A percentile compares a stretch with the other conserved stretches of the same genome.
These are phyloP conservation scores for Golubevia sp. DNA, from an alignment of 1,284 basidiomycete species.

Conservation along the genomic window DNA sequence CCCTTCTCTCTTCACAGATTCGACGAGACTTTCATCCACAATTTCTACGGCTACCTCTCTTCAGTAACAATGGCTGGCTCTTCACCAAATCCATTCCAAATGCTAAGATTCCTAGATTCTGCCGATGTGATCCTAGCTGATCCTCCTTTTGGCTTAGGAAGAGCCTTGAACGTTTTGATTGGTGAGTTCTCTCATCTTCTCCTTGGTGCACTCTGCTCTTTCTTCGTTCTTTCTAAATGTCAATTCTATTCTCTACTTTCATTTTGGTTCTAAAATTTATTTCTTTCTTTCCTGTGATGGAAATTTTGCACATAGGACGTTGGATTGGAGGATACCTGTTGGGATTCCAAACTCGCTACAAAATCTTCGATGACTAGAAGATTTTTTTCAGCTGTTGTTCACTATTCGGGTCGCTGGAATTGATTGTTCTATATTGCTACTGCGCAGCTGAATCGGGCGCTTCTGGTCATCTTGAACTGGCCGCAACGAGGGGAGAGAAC, in stretches of 20 bases:
- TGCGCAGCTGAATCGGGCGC: too few relatives aligned
- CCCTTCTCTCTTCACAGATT: slow-evolving; percentile 13
- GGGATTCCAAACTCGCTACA: slow-evolving; percentile 27
- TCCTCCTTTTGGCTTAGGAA: slow-evolving; percentile 37
- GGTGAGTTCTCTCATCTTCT: slow-evolving; percentile 34
- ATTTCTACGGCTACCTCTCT: slow-evolving; percentile 54
- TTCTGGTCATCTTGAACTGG: too few relatives aligned
- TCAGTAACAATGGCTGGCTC: slow-evolving; percentile 34
- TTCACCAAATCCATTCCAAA: slow-evolving; percentile 49
- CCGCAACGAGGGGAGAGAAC: too few relatives aligned
- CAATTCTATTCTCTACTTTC: too few relatives aligned
- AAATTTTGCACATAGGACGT: too few relatives aligned
- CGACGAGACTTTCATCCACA: slow-evolving; percentile 56
- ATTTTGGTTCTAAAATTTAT: background rate
- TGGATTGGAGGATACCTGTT: slow-evolving; percentile 28
- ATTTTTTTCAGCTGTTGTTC: too few relatives aligned
- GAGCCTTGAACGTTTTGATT: slow-evolving; percentile 23
- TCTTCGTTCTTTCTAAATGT: too few relatives aligned
- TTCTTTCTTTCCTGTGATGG: too few relatives aligned
- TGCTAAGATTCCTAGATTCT: slow-evolving; percentile 53
- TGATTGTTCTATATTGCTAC: too few relatives aligned
- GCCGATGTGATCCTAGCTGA: slow-evolving; percentile 57
- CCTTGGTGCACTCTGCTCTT: slow-evolving; percentile 14
- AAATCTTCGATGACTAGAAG: slow-evolving; percentile 30
- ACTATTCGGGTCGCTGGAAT: too few relatives aligned